Evolutionary conservation across 2,329 filamentous ascomycete species (phyloP).

Genomic region (Grosmannia serpens): DNA sequence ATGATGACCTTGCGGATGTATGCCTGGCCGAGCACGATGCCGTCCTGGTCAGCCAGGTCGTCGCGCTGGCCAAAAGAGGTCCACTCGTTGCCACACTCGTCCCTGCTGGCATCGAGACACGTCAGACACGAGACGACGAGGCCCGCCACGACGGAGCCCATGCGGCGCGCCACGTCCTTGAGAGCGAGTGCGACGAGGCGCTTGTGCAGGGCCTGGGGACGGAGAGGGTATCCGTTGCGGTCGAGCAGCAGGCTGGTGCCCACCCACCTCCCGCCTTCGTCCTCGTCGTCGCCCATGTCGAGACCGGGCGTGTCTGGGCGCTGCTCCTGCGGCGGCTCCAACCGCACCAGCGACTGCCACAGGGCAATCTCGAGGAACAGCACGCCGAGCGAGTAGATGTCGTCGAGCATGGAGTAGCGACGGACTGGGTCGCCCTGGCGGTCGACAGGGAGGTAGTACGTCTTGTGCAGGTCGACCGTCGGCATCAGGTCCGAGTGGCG

Average conservation of each 20-base stretch:
- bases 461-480: not conserved
- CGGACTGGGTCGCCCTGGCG: not conserved
- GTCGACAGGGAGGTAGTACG: not conserved
- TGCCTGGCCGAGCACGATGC: not conserved
- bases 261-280: not conserved
- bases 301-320: not conserved
- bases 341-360: not conserved
- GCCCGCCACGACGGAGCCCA: not conserved
- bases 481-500: not conserved
- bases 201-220: not conserved
- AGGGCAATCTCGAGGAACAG: not conserved
- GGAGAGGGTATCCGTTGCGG: not conserved
- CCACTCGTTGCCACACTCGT: not conserved
- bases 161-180: not conserved
- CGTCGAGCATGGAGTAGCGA: not conserved
- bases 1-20: not conserved
- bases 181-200: not conserved
- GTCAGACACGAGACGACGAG: not conserved
- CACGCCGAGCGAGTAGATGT: conserved; percentile 2
- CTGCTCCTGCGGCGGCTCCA: not conserved
- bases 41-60: not conserved
- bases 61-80: not conserved
- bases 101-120: not conserved
- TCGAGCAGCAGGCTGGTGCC: not conserved
- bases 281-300: not conserved